phyloP scores from a whole-genome alignment of 2,329 filamentous ascomycete genomes.

The Claviceps sp. region DNA sequence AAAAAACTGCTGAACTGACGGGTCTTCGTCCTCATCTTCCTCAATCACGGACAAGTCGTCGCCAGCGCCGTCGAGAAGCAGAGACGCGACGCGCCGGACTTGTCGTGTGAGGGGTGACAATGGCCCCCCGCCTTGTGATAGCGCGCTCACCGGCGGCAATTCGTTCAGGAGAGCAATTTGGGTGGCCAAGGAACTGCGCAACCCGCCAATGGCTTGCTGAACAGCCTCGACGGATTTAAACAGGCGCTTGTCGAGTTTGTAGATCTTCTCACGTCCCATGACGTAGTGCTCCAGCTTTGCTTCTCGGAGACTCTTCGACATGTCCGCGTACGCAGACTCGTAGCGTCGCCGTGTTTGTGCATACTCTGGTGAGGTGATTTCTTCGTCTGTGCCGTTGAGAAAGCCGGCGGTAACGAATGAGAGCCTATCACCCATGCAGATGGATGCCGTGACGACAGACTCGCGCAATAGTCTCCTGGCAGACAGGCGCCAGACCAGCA shows the following conservation, averaged over 20 bases:
- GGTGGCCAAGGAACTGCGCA: constrained; percentile 77
- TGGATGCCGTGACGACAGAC: constrained; percentile 59
- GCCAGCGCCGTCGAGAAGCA: constrained; percentile 24
- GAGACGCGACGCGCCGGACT: constrained; percentile 16
- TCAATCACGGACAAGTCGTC: constrained; percentile 48
- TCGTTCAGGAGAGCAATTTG: constrained; percentile 78
- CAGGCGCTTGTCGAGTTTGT: constrained; percentile 64
- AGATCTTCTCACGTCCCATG: constrained; percentile 65
- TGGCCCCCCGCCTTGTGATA: constrained; percentile 8
- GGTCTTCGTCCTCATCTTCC: constrained; percentile 39
- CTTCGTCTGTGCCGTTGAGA: constrained; percentile 67
- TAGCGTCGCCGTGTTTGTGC: constrained; percentile 48
- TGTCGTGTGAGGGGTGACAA: constrained; percentile 11
- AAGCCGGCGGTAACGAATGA: constrained; percentile 73
- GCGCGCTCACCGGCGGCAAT: constrained; percentile 15
- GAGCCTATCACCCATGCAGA: constrained; percentile 67
- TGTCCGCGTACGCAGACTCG: constrained; percentile 50
- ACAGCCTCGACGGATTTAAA: constrained; percentile 76
- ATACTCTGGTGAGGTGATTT: constrained; percentile 56
- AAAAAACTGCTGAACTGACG: constrained; percentile 10
- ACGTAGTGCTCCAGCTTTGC: constrained; percentile 83
- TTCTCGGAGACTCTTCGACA: constrained; percentile 69
- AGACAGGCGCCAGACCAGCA: constrained; percentile 66
- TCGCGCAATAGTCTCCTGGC: constrained; percentile 61
- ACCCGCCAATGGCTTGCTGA: constrained; percentile 76